Evolutionary conservation across 2,329 filamentous ascomycete genomes (phyloP).

Genomic region (Talaromyces sp.): DNA sequence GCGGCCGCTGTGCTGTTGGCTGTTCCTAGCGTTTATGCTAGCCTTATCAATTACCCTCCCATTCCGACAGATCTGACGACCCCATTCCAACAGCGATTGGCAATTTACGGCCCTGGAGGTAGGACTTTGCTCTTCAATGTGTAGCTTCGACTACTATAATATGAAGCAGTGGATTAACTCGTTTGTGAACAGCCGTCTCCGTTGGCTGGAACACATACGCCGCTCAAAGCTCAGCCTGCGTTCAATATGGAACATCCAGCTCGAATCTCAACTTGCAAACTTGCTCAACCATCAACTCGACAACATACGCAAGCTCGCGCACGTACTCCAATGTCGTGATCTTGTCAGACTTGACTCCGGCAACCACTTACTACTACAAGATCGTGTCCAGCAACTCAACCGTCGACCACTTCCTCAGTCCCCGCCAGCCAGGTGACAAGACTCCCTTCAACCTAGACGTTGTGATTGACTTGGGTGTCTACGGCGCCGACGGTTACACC

Average conservation of each 20-base stretch:
- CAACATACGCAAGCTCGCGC: constrained; percentile 53
- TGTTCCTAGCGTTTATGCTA: constrained; percentile 21
- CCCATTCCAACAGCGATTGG: constrained; percentile 53
- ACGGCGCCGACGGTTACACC: constrained; percentile 53
- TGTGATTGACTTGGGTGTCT: constrained; percentile 55
- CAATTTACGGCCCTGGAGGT: constrained; percentile 51
- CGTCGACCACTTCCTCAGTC: constrained; percentile 53
- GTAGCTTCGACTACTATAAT: background rate
- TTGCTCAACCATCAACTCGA: constrained; percentile 45
- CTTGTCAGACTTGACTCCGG: constrained; percentile 46
- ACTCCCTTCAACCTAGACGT: constrained; percentile 53
- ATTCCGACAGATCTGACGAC: constrained; percentile 51
- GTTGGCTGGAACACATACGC: constrained; percentile 55
- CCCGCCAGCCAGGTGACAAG: constrained; percentile 52
- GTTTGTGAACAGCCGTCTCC: constrained; percentile 6
- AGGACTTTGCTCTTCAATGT: constrained; percentile 20
- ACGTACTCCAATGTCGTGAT: constrained; percentile 52
- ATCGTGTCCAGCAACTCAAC: constrained; percentile 56
- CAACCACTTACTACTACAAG: constrained; percentile 59
- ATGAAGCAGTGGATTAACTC: background rate
- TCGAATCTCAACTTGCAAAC: constrained; percentile 36
- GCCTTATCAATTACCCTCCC: constrained; percentile 42
- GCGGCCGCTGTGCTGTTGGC: background rate
- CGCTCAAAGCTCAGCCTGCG: constrained; percentile 46
- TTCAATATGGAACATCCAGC: constrained; percentile 50